Base-by-base conservation (phyloP, 495 filamentous ascomycete species). In the Penicillium roqueforti region DNA sequence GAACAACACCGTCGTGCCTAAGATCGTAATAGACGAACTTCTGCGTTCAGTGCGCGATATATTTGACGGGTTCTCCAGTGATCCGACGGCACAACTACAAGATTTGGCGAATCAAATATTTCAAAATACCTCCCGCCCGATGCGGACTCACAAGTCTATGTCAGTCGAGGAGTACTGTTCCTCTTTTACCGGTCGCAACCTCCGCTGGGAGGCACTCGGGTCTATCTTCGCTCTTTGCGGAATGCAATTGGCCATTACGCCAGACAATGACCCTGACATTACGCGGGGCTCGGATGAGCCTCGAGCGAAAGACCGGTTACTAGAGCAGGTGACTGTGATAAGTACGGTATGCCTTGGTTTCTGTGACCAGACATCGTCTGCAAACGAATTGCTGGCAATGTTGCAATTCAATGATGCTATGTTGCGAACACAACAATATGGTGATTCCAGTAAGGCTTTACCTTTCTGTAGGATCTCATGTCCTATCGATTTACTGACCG, bases 201-300 rank as follows among this genome's bases (percentile, higher is more conserved):
- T 82, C 23, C 78, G 83, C 9, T 87, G 83, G 83, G 83, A 87
- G 62, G 64, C 79, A 3, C 58, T 84, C 3, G 83, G 77, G 0
- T 63, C 79, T 31, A 63, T 86, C 0, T 75, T 82, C n/a, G 61
- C 73, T 6, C 65, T 75, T 36, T 77, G 76, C 48, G 80, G 75
- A 5, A 57, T 76, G 37, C 63, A 74, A 22, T 52, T 73, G 20
- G 58, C 69, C 57, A 68, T 66, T 13, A 69, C 76, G 0, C 63
- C 69, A 28, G 66, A 73, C 13, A 66, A 61, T 26, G 71, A 79
- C 46, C 64, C 66, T 19, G 58, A 68, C 14, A 47, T 76, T 32
- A 46, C 52, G 1, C 52, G 66, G 32, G 58, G 51, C 16, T 57
- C 56, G 1, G 51, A 59, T 25, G 61, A 63, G 20, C 54, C 56